Percentiles rank a stretch among this genome's conserved stretches.
These are phyloP conservation scores for Santalum album DNA, from an alignment of 164 flowering plant genomes.

Conservation along the genomic window DNA sequence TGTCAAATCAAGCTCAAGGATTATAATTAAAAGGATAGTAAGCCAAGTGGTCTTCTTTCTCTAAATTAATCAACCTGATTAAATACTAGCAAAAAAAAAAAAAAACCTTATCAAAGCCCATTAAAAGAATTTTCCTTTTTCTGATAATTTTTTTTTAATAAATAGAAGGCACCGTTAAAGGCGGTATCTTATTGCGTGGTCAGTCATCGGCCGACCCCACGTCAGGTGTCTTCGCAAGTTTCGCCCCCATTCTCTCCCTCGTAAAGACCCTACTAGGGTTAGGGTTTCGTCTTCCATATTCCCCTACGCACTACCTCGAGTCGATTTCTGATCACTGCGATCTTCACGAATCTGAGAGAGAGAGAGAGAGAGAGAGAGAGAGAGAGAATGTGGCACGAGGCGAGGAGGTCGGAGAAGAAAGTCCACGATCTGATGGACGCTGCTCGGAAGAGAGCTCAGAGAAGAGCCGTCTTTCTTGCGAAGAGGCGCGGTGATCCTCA, in stretches of 20 bases:
- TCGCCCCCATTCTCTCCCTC: background rate
- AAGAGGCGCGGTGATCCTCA: slow-evolving; percentile 91
- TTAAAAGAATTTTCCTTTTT: too few species aligned
- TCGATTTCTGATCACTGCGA: background rate
- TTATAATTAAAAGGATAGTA: too few species aligned
- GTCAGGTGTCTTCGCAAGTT: too few species aligned
- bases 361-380: background rate
- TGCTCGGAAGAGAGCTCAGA: slow-evolving; percentile 93
- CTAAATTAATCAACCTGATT: too few species aligned
- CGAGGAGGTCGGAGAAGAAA: slow-evolving; percentile 86
- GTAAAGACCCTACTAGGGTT: slow-evolving; percentile 3
- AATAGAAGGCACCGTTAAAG: too few species aligned
- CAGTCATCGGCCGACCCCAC: too few species aligned
- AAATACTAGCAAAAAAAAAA: too few species aligned
- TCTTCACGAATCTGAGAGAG: background rate
- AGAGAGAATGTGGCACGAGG: slow-evolving; percentile 91
- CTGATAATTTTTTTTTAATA: too few species aligned
- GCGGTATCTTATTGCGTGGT: too few species aligned
- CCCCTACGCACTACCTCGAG: background rate
- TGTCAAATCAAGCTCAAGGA: too few species aligned
- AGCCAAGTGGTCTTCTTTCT: too few species aligned
- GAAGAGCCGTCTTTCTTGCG: slow-evolving; percentile 80
- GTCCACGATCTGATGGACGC: slow-evolving; percentile 99
- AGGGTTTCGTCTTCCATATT: background rate
- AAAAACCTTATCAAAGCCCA: too few species aligned